phyloP scores from a whole-genome alignment of 306 rosid genomes.

The Acmispon strigosus region DNA sequence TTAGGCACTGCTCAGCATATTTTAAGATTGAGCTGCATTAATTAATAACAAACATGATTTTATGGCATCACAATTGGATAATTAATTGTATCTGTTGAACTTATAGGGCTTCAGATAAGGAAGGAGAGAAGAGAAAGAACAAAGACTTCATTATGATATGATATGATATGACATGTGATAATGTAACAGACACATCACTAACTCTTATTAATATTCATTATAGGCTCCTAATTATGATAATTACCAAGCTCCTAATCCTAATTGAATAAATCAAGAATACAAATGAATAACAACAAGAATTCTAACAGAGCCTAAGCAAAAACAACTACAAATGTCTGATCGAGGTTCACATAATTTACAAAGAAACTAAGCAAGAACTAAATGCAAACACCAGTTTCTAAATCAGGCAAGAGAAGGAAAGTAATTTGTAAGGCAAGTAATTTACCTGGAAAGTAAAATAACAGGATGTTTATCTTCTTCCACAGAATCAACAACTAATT shows the following conservation, averaged over 20 bases:
- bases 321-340: background rate
- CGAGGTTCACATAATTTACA: background rate
- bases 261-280: background rate
- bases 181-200: too few relatives aligned
- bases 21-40: conserved; percentile 77
- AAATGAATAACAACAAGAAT: background rate
- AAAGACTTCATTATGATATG: too few relatives aligned
- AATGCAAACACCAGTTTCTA: background rate
- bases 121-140: too few relatives aligned
- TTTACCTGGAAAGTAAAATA: conserved; percentile 73
- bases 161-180: too few relatives aligned
- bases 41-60: conserved; percentile 15
- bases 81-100: background rate
- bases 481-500: conserved; percentile 44
- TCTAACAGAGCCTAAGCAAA: background rate
- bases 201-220: too few relatives aligned
- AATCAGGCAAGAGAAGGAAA: conserved; percentile 1
- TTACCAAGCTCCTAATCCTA: too few relatives aligned
- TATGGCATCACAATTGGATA: background rate
- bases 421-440: conserved; percentile 26
- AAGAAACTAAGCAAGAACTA: background rate
- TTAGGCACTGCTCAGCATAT: conserved; percentile 79
- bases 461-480: conserved; percentile 83
- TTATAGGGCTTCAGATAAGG: too few relatives aligned
- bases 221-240: too few relatives aligned